A percentile compares a stretch with the other conserved stretches of the same genome.
Conservation (phyloP, 1,139 yeast species). For the Candida tropicalis region DNA sequence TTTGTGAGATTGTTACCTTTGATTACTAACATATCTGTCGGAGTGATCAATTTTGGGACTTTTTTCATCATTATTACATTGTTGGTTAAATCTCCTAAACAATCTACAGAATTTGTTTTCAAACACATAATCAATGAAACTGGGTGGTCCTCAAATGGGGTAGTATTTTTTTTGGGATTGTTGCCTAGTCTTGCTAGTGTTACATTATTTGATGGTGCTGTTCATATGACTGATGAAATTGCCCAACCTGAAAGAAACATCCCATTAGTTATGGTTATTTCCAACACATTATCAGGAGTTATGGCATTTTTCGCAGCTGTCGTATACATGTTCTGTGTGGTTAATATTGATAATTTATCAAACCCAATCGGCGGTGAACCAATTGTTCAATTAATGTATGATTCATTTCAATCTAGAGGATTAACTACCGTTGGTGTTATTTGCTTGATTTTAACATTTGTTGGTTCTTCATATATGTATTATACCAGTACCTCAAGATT, state of each 20-base stretch:
- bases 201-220: constrained; percentile 30
- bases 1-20: constrained; percentile 22
- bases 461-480: constrained; percentile 24
- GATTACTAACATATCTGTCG: constrained; percentile 23
- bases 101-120: constrained; percentile 27
- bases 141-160: constrained; percentile 31
- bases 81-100: constrained; percentile 27
- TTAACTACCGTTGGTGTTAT: constrained; percentile 29
- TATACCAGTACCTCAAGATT: constrained; percentile 29
- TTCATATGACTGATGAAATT: constrained; percentile 35
- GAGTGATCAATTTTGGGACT: constrained; percentile 27
- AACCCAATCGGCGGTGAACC: constrained; percentile 33
- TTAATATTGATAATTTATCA: constrained; percentile 20
- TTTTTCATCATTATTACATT: constrained; percentile 28
- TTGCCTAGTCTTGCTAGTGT: constrained; percentile 32
- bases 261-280: constrained; percentile 31
- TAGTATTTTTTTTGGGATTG: constrained; percentile 31
- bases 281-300: constrained; percentile 25
- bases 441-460: constrained; percentile 24
- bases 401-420: constrained; percentile 27
- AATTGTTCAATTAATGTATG: constrained; percentile 30
- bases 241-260: constrained; percentile 29
- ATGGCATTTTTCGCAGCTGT: constrained; percentile 26
- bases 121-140: constrained; percentile 26
- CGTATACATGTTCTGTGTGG: constrained; percentile 31